Conservation (phyloP, 345 rosid species). For the Syzygium jambos region DNA sequence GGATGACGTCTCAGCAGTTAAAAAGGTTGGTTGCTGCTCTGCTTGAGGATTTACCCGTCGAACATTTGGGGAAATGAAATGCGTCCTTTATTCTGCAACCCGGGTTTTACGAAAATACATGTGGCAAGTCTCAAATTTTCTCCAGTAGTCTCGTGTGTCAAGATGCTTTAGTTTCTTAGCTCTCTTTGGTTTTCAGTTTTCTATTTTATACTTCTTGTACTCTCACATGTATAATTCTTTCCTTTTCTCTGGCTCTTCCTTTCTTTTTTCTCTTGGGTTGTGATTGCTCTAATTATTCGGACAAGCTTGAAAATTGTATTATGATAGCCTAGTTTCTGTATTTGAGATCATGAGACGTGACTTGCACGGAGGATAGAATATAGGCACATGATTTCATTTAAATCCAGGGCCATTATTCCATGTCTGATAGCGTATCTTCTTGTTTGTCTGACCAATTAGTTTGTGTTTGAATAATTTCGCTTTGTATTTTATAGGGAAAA, state of each 20-base stretch:
- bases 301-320: background rate
- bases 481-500: background rate
- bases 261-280: background rate
- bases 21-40: constrained; percentile 64
- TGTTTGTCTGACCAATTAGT: background rate
- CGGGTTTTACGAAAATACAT: background rate
- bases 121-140: background rate
- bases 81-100: background rate
- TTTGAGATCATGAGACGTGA: background rate
- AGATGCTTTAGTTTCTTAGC: background rate
- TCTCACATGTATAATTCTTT: background rate
- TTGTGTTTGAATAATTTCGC: background rate
- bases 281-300: background rate
- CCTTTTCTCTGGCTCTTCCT: background rate
- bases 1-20: constrained; percentile 71
- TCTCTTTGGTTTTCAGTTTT: background rate
- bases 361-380: background rate
- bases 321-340: background rate
- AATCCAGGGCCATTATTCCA: background rate
- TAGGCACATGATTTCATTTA: background rate
- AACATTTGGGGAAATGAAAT: background rate
- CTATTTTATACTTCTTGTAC: background rate
- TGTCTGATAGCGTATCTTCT: background rate
- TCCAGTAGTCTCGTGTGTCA: background rate
- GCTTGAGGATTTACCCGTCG: constrained; percentile 7